Conservation (phyloP, 148 eudicot species). For the Rhododendron griersonianum region DNA sequence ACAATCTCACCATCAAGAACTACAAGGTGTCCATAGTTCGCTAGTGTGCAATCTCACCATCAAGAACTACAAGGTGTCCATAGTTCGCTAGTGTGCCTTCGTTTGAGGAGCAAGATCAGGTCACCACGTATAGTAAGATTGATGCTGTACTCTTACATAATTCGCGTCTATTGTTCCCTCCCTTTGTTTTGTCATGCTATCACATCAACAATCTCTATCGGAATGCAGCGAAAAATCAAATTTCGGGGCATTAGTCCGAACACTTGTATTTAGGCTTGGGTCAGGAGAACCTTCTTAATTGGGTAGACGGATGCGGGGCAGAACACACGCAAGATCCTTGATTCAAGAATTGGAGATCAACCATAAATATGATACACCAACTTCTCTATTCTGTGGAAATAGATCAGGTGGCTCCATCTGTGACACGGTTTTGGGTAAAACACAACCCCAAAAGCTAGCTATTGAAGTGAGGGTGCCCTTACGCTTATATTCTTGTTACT, state of each 20-base stretch:
- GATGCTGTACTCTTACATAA: not conserved
- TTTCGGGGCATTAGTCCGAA: not conserved
- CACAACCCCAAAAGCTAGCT: no score
- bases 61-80: no score
- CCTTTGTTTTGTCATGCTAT: not conserved
- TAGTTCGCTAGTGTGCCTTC: not conserved
- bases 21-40: no score
- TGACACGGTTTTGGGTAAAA: no score
- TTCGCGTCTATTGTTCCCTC: not conserved
- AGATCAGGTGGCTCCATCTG: not conserved
- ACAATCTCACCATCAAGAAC: no score
- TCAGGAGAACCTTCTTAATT: not conserved
- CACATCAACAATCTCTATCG: not conserved
- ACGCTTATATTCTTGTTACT: no score
- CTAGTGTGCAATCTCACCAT: no score
- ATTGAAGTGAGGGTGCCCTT: no score
- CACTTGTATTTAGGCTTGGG: not conserved
- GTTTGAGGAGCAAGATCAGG: not conserved
- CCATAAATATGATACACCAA: not conserved
- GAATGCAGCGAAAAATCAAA: not conserved
- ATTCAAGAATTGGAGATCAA: not conserved
- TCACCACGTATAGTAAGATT: not conserved
- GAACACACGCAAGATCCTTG: not conserved
- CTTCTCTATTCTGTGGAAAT: not conserved
- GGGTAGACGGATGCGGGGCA: not conserved